Evolutionary conservation across 129 eudicot genomes (phyloP).

Genomic region (Flaveria brownii): DNA sequence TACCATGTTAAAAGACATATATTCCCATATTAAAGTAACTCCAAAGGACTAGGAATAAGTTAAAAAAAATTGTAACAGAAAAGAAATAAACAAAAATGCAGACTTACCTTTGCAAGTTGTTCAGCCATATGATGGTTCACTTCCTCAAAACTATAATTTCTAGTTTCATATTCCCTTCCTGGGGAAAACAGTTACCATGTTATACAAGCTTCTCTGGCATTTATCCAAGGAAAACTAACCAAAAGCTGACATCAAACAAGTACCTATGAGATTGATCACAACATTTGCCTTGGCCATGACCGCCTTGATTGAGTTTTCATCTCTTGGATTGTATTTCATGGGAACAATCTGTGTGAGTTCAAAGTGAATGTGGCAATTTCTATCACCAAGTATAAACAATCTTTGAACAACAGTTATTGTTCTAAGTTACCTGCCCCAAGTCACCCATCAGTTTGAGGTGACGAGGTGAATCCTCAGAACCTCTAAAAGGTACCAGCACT

Average conservation of each 20-base stretch:
- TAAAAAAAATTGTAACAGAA: not conserved
- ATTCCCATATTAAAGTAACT: not conserved
- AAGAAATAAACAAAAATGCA: constrained; percentile 6
- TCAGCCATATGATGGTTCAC: constrained; percentile 91
- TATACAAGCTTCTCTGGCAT: not conserved
- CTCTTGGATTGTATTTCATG: constrained; percentile 91
- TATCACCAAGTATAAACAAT: constrained; percentile 8
- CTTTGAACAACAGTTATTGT: not conserved
- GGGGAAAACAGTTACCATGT: constrained; percentile 17
- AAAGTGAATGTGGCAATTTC: constrained; percentile 4
- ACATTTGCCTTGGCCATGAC: constrained; percentile 99
- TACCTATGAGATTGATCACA: constrained; percentile 97
- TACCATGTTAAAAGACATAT: constrained; percentile 4
- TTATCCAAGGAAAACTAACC: not conserved
- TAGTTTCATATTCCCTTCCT: constrained; percentile 91
- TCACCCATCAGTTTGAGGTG: constrained; percentile 99
- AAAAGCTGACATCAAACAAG: constrained; percentile 4
- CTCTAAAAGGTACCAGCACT: constrained; percentile 95
- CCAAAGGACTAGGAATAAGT: too few species aligned
- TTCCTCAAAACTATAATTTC: constrained; percentile 88
- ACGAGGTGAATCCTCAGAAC: constrained; percentile 93
- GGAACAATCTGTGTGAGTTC: constrained; percentile 74
- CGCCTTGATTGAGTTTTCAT: constrained; percentile 92
- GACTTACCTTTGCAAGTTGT: constrained; percentile 81
- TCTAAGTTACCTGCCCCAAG: constrained; percentile 76